These are phyloP conservation scores for Amanita molliuscula DNA, from an alignment of 768 basidiomycete species.

Conservation along the genomic window DNA sequence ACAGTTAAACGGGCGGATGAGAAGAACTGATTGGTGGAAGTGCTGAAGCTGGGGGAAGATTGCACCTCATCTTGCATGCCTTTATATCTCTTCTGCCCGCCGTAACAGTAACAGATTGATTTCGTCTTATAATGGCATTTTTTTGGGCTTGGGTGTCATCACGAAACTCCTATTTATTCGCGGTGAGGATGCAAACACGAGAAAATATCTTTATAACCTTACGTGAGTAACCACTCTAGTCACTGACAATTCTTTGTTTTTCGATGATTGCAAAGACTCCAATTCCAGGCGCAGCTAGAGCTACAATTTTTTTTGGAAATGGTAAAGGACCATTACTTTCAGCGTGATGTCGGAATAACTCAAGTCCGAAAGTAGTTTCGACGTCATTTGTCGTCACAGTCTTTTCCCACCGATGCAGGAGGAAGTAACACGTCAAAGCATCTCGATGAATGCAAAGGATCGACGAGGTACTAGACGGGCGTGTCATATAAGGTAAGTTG, in stretches of 20 bases:
- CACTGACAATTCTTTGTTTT: neutral
- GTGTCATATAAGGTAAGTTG: neutral
- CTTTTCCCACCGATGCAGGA: neutral
- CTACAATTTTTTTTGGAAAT: too few species aligned
- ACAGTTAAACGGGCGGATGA: neutral
- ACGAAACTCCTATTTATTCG: neutral
- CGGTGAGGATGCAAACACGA: neutral
- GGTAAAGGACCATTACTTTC: too few species aligned
- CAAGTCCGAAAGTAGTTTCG: too few species aligned
- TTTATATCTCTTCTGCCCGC: neutral
- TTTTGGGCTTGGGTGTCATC: neutral
- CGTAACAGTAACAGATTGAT: neutral
- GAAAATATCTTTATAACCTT: neutral
- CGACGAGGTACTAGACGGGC: neutral
- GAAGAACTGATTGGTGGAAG: neutral
- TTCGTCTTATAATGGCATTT: neutral
- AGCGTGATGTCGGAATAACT: too few species aligned
- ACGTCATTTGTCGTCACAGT: too few species aligned
- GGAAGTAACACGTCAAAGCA: neutral
- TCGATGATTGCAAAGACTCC: too few species aligned
- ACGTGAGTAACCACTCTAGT: neutral
- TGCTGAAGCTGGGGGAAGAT: neutral
- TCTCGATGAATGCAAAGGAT: neutral
- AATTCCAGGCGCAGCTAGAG: too few species aligned
- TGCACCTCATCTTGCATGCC: neutral